phyloP scores from a whole-genome alignment of 2,329 filamentous ascomycete species.

The Apiospora marii region DNA sequence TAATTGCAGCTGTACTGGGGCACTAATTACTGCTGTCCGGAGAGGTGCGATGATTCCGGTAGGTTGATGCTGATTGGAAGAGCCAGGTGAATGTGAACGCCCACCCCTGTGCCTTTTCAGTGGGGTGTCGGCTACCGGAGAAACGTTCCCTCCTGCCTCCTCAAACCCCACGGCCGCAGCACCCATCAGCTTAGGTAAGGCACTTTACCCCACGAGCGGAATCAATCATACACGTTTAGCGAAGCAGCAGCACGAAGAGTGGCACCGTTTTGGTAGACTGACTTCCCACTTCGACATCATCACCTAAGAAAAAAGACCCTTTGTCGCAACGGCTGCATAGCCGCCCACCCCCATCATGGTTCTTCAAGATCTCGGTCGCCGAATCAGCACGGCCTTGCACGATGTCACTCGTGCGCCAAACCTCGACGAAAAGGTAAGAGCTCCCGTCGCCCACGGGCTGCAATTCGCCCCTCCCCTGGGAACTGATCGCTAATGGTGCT shows the following conservation, averaged over 20 bases:
- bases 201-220: conserved; percentile 13
- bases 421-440: conserved; percentile 87
- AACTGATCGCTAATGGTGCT: conserved; percentile 45
- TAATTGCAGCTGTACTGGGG: too few species aligned
- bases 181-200: neutral
- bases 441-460: conserved; percentile 22
- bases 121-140: neutral
- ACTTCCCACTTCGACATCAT: conserved; percentile 8
- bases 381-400: conserved; percentile 95
- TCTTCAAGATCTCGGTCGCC: conserved; percentile 97
- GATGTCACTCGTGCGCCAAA: conserved; percentile 92
- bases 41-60: too few species aligned
- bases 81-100: neutral
- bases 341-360: conserved; percentile 70
- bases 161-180: neutral
- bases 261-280: conserved; percentile 6
- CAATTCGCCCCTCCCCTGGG: conserved; percentile 21
- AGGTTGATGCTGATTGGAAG: too few species aligned
- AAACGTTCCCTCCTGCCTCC: conserved; percentile 2
- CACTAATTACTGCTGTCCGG: too few species aligned
- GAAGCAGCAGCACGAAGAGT: conserved; percentile 17
- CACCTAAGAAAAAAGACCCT: neutral
- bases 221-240: conserved; percentile 13
- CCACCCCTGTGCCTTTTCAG: neutral
- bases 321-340: conserved; percentile 20